Percentiles rank a stretch among this genome's conserved stretches.
Conservation (phyloP, 805 yeast genomes). For the Candida cerambycidarum region DNA sequence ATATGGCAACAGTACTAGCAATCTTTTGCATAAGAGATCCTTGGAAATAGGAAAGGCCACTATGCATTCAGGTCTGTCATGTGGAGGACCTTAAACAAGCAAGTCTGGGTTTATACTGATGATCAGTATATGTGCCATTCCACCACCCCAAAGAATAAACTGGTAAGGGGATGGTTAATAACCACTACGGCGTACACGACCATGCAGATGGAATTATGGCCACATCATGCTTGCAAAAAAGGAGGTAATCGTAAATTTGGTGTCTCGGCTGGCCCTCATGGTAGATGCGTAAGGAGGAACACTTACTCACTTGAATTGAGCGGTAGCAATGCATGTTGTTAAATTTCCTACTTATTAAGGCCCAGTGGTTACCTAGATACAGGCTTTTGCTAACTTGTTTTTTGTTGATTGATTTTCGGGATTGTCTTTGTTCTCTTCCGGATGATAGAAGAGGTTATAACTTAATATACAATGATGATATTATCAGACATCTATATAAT, state of each 20-base stretch:
- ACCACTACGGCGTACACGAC: not conserved
- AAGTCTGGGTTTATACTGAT: not conserved
- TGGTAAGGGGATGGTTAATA: not conserved
- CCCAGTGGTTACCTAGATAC: too few species aligned
- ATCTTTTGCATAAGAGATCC: not conserved
- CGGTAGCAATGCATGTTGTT: too few species aligned
- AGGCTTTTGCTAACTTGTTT: too few species aligned
- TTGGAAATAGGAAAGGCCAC: not conserved
- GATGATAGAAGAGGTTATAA: too few species aligned
- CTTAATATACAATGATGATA: too few species aligned
- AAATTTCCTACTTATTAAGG: too few species aligned
- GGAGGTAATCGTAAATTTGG: not conserved
- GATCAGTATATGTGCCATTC: conserved; percentile 1
- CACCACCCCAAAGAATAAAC: not conserved
- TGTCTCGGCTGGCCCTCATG: not conserved
- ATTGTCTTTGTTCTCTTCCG: too few species aligned
- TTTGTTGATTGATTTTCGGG: too few species aligned
- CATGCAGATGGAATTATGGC: not conserved
- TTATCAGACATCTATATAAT: too few species aligned
- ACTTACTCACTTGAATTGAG: too few species aligned
- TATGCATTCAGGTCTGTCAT: conserved; percentile 1
- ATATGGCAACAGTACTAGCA: not conserved
- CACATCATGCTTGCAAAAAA: not conserved
- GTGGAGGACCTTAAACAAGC: not conserved
- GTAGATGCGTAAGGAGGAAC: too few species aligned